Conservation (phyloP, 2,329 filamentous ascomycete genomes). For the Fusarium chaquense region DNA sequence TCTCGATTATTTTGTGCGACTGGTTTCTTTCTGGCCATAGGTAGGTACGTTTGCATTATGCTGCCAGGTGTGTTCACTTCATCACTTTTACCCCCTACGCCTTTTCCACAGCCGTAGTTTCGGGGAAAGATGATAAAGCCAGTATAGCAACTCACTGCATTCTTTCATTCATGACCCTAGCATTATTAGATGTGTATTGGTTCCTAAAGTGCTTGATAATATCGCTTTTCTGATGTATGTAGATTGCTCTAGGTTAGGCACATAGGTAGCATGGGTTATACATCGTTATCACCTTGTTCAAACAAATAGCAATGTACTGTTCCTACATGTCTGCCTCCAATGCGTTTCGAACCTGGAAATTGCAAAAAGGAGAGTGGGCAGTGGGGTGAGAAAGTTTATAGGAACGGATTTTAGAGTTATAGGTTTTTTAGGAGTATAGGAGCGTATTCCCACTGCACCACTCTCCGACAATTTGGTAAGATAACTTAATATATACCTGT, state of each 20-base stretch:
- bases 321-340: too few relatives aligned
- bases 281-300: too few relatives aligned
- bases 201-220: too few relatives aligned
- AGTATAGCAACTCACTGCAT: accelerated
- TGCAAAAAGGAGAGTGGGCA: not conserved
- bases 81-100: not conserved
- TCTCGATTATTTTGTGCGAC: too few relatives aligned
- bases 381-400: not conserved
- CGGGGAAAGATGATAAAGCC: not conserved
- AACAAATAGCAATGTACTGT: too few relatives aligned
- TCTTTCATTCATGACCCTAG: accelerated
- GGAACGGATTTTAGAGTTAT: not conserved
- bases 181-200: too few relatives aligned
- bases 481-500: not conserved
- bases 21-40: too few relatives aligned
- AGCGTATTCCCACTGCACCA: not conserved
- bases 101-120: too few relatives aligned
- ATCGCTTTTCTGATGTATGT: too few relatives aligned
- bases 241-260: not conserved
- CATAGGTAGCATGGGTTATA: too few relatives aligned
- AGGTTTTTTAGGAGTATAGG: not conserved
- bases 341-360: not conserved
- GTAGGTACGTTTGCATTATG: too few relatives aligned
- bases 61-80: too few relatives aligned
- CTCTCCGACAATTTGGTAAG: not conserved